Percentiles rank a stretch among this genome's conserved stretches.
Evolutionary conservation across 345 rosid genomes (phyloP).

Genomic region (Ceriops zippeliana): DNA sequence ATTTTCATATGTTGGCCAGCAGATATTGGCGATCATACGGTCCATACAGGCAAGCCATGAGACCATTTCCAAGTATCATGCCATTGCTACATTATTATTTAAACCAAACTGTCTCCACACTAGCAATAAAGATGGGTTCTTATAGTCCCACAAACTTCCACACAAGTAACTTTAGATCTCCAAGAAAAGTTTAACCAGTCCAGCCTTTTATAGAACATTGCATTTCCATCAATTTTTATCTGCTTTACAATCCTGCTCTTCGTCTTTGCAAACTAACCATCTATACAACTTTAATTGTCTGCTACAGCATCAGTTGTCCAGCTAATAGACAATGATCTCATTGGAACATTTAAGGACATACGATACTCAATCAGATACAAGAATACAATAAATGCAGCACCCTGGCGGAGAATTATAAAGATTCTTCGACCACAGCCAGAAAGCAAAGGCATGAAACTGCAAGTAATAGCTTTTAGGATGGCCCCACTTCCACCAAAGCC

Average conservation of each 20-base stretch:
- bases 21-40: too few relatives aligned
- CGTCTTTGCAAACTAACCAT: background rate
- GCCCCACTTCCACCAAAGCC: too few relatives aligned
- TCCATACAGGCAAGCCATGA: too few relatives aligned
- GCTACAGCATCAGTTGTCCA: background rate
- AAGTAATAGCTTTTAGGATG: background rate
- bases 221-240: background rate
- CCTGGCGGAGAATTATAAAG: background rate
- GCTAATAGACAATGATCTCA: background rate
- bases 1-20: background rate
- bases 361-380: background rate
- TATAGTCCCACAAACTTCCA: too few relatives aligned
- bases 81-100: too few relatives aligned
- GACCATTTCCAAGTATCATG: too few relatives aligned
- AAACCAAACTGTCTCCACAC: background rate
- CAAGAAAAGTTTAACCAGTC: background rate
- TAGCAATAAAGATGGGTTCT: background rate
- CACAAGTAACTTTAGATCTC: background rate
- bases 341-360: background rate
- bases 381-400: background rate
- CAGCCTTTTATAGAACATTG: background rate
- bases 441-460: background rate
- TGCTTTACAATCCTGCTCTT: background rate
- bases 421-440: constrained; percentile 1
- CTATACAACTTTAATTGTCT: background rate